These are phyloP conservation scores for Ramaria rubella DNA, from an alignment of 768 basidiomycete species.

Conservation along the genomic window DNA sequence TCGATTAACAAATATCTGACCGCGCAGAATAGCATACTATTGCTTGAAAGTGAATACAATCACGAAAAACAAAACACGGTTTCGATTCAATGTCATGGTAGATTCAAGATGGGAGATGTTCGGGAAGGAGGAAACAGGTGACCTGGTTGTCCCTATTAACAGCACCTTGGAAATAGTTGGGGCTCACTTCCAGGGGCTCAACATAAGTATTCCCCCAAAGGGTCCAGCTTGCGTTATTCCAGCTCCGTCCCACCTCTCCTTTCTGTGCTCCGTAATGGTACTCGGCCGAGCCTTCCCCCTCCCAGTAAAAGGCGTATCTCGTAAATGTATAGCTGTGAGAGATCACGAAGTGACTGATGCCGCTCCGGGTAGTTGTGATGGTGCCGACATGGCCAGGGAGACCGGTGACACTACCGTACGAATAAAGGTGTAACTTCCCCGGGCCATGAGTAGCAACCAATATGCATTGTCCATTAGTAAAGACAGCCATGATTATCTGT, in stretches of 20 bases:
- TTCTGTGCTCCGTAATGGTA: no score
- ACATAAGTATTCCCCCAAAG: neutral
- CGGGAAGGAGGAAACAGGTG: neutral
- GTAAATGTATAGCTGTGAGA: neutral
- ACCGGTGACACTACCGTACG: neutral
- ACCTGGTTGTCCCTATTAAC: neutral
- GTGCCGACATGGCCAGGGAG: neutral
- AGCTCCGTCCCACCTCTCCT: neutral
- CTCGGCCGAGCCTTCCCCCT: neutral
- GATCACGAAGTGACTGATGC: neutral
- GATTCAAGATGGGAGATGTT: neutral
- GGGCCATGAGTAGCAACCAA: neutral
- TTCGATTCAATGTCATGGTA: no score
- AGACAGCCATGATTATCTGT: neutral
- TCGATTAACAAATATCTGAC: no score
- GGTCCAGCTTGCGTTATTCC: neutral
- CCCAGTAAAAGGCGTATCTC: neutral
- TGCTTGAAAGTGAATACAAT: no score
- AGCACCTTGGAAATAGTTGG: neutral
- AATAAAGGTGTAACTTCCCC: neutral
- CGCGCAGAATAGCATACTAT: no score
- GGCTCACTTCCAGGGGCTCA: neutral
- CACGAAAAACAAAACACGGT: no score
- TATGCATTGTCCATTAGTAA: neutral
- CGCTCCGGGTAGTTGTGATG: neutral